These are phyloP conservation scores for Eucalyptus paniculata DNA, from an alignment of 345 rosid species.

Conservation along the genomic window DNA sequence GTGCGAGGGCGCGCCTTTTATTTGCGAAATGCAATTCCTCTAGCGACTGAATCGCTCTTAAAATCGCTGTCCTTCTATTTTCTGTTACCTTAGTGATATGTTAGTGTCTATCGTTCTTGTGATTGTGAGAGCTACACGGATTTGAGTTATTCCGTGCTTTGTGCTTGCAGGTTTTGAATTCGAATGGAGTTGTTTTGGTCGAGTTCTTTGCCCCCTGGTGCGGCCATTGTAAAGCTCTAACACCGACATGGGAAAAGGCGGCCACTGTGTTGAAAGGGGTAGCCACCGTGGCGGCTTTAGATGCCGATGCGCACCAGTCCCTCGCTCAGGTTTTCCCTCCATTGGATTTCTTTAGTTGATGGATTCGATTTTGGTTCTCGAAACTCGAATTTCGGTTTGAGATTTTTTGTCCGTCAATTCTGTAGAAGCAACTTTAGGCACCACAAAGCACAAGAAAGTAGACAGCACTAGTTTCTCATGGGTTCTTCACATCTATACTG, in stretches of 20 bases:
- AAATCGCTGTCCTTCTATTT: too few relatives aligned
- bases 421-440: background rate
- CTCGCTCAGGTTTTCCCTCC: constrained; percentile 68
- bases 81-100: background rate
- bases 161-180: constrained; percentile 58
- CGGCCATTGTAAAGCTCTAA: constrained; percentile 88
- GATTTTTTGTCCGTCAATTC: background rate
- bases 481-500: background rate
- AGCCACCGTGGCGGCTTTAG: constrained; percentile 89
- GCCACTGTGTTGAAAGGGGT: constrained; percentile 76
- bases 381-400: background rate
- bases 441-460: background rate
- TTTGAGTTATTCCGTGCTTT: background rate
- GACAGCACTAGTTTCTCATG: background rate
- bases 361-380: background rate
- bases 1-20: background rate
- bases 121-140: background rate
- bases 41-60: background rate
- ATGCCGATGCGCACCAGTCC: constrained; percentile 91
- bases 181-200: constrained; percentile 79
- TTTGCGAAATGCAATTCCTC: background rate
- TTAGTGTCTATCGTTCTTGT: background rate
- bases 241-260: constrained; percentile 95
- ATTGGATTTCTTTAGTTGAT: background rate
- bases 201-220: constrained; percentile 99